A percentile compares a stretch with the other conserved stretches of the same genome.
Evolutionary conservation across 1,284 basidiomycete genomes (phyloP).

Genomic region (Dichomitus squalens): DNA sequence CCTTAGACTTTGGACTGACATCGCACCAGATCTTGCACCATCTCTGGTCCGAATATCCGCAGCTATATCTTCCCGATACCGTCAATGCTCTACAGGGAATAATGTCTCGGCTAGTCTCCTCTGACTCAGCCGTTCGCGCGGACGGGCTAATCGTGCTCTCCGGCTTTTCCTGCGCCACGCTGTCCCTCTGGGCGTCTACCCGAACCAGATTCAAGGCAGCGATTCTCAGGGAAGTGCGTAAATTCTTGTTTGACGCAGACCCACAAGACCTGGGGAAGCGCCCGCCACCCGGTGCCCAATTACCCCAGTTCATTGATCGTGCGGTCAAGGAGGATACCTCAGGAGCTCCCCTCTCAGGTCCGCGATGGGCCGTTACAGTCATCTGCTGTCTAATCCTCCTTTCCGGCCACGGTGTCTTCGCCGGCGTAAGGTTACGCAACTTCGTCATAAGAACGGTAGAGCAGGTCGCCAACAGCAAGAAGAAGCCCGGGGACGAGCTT

Average conservation of each 20-base stretch:
- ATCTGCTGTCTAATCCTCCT: constrained; percentile 52
- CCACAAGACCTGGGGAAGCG: no score
- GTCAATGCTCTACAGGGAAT: constrained; percentile 39
- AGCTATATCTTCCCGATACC: constrained; percentile 36
- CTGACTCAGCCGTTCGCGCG: constrained; percentile 37
- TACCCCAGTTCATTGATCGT: constrained; percentile 22
- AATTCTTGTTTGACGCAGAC: constrained; percentile 31
- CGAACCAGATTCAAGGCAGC: constrained; percentile 18
- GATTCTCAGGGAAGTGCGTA: constrained; percentile 15
- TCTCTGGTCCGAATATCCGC: constrained; percentile 37
- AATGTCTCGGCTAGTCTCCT: constrained; percentile 37
- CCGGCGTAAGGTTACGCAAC: constrained; percentile 40
- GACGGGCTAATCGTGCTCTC: constrained; percentile 43
- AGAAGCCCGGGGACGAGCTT: constrained; percentile 35
- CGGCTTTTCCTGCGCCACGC: constrained; percentile 39
- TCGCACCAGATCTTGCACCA: constrained; percentile 41
- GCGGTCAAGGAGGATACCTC: constrained; percentile 24
- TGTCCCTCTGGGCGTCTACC: constrained; percentile 21
- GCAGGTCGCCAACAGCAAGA: constrained; percentile 35
- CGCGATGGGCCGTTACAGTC: constrained; percentile 38
- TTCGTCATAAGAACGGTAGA: constrained; percentile 41
- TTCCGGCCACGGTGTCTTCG: constrained; percentile 47
- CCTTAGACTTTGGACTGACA: background rate
- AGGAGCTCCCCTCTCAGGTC: constrained; percentile 33
- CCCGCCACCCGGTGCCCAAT: constrained; percentile 17